Evolutionary conservation across 129 eudicot genomes (phyloP), one percentile per base, ranked within the genome.

Genomic region (Flaveria ramosissima): DNA sequence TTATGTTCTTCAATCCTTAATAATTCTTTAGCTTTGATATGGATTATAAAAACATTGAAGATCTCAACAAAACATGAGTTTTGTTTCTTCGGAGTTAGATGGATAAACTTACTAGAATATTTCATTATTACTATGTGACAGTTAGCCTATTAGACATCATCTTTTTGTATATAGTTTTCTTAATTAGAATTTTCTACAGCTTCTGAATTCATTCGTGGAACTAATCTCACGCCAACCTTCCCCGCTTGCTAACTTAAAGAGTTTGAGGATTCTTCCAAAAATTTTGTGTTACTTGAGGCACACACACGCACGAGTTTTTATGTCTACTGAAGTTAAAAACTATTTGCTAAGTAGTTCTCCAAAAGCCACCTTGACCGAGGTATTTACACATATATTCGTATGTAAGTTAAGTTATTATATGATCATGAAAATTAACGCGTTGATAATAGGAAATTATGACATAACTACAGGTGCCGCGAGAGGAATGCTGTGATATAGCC

Each of bases 201-300:
- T 46, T 48, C 24, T 70, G 20, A 26, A 46, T 70, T 70, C 43
- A 47, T 70, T 20, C 0, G 23, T 6, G 60, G 60, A 70, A 3
- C 60, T 70, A 24, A 70, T 70, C 43, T 23, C 74, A 47, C 56
- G 47, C 19, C 60, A 70, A 24, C 56, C 60, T 70, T 70, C 60
- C 1, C 43, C 60, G 11, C 41, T 70, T 24, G 74, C 74, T 23
- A 70, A 70, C 42, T 70, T 70, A 47, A 47, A 47, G 74, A 70
- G 14, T 12, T 21, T 45, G 42, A 45, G 8, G 74, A 47, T 47
- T 21, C 42, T 70, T 48, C 45, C 74, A 20, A 23, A 2, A 70
- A 27, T 6, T 13, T 27, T 13, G 17, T 6, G 17, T 27, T 6
- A 1, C 3, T 0, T 2, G 16, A 4, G 2, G 20, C 9, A 62